phyloP scores from a whole-genome alignment of 805 yeast species.

The Saturnispora galanensis region DNA sequence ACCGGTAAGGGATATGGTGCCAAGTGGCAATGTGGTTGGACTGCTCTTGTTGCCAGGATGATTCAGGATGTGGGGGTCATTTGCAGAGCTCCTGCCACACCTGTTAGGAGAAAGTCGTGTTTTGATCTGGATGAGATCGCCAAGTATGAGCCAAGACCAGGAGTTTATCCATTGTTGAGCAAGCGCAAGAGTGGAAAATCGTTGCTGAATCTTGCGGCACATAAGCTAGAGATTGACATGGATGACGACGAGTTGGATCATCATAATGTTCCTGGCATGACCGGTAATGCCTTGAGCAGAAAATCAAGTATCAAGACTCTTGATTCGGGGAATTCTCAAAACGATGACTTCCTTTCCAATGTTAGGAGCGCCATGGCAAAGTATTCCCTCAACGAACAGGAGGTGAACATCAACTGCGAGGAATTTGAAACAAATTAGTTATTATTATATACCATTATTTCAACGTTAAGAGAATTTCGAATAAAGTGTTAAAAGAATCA shows the following conservation, averaged over 20 bases:
- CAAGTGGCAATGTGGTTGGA: constrained; percentile 95
- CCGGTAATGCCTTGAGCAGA: constrained; percentile 18
- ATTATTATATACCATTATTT: neutral
- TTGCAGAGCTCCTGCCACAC: constrained; percentile 39
- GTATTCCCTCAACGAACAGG: constrained; percentile 23
- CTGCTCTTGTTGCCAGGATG: constrained; percentile 84
- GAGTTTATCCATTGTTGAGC: constrained; percentile 31
- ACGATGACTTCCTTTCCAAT: constrained; percentile 29
- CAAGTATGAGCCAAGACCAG: constrained; percentile 34
- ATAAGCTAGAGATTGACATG: constrained; percentile 48
- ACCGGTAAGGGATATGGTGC: constrained; percentile 92
- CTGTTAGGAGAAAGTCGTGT: constrained; percentile 21
- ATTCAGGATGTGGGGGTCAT: constrained; percentile 81
- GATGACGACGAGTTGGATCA: constrained; percentile 42
- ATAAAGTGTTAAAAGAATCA: constrained; percentile 74
- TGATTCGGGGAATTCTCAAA: constrained; percentile 16
- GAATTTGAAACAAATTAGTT: constrained; percentile 41
- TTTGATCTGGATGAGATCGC: constrained; percentile 28
- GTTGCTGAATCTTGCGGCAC: constrained; percentile 54
- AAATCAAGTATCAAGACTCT: constrained; percentile 21
- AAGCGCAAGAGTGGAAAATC: constrained; percentile 73
- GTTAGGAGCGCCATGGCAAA: constrained; percentile 35
- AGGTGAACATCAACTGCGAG: constrained; percentile 40
- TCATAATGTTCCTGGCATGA: constrained; percentile 23
- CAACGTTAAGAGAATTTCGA: constrained; percentile 57